Percentiles rank a stretch among this genome's conserved stretches.
Evolutionary conservation across 2,329 filamentous ascomycete genomes (phyloP).

Genomic region (Phymatotrichopsis omnivora): DNA sequence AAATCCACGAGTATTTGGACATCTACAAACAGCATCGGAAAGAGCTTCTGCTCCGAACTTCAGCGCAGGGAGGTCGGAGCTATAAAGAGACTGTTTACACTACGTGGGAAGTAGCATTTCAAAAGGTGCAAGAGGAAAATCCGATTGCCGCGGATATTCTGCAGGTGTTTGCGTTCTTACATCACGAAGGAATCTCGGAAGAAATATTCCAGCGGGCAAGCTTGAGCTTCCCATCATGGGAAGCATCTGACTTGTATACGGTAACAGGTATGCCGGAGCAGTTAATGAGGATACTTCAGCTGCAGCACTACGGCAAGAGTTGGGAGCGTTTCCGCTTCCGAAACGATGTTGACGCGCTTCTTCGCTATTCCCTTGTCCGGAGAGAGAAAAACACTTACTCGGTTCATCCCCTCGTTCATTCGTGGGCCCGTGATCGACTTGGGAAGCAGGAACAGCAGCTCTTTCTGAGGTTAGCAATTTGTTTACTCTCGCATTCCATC

Average conservation of each 20-base stretch:
- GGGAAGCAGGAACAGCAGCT: too few relatives aligned
- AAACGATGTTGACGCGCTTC: background rate
- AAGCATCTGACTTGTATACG: too few relatives aligned
- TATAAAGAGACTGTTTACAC: constrained; percentile 5
- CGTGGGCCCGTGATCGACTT: too few relatives aligned
- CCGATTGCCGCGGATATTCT: background rate
- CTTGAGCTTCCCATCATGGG: too few relatives aligned
- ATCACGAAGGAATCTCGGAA: constrained; percentile 1
- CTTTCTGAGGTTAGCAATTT: too few relatives aligned
- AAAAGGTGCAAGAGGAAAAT: background rate
- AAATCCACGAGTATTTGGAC: background rate
- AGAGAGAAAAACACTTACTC: too few relatives aligned
- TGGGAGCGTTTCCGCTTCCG: background rate
- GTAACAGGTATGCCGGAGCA: too few relatives aligned
- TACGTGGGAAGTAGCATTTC: constrained; percentile 6
- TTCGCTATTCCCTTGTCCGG: too few relatives aligned
- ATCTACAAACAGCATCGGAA: background rate
- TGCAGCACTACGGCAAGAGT: too few relatives aligned
- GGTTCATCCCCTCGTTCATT: too few relatives aligned
- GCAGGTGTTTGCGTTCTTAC: constrained; percentile 3
- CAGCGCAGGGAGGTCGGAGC: background rate
- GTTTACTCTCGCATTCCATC: too few relatives aligned
- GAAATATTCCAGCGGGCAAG: constrained; percentile 8
- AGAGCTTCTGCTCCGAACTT: background rate
- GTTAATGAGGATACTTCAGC: too few relatives aligned